Percentiles rank a stretch among this genome's conserved stretches.
These are phyloP conservation scores for Globisporangium alternatum DNA, from an alignment of 352 stramenopile genomes.

Conservation along the genomic window DNA sequence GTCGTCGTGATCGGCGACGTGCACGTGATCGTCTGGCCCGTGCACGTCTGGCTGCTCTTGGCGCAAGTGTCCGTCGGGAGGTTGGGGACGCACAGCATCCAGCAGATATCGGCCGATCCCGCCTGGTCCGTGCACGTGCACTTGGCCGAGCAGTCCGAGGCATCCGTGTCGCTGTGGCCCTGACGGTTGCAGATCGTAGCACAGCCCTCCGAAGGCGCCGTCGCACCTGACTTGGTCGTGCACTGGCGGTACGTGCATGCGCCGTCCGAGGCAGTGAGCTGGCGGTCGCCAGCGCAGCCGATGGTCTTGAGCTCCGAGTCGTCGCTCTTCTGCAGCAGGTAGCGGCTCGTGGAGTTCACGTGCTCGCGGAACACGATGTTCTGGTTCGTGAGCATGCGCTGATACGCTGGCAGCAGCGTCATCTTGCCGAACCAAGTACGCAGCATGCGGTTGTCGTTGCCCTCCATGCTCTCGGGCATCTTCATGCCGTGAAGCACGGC, in stretches of 20 bases:
- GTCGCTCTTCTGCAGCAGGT: constrained; percentile 22
- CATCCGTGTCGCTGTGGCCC: constrained; percentile 24
- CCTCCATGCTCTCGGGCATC: constrained; percentile 33
- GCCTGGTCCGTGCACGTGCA: constrained; percentile 36
- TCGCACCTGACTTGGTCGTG: constrained; percentile 29
- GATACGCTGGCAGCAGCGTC: constrained; percentile 46
- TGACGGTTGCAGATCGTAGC: constrained; percentile 29
- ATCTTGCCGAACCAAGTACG: constrained; percentile 66
- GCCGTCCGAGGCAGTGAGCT: constrained; percentile 35
- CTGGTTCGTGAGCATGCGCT: constrained; percentile 28
- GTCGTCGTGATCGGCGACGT: constrained; percentile 5
- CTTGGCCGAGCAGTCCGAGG: constrained; percentile 34
- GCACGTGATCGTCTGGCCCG: constrained; percentile 38
- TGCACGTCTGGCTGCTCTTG: constrained; percentile 7
- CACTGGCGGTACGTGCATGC: constrained; percentile 35
- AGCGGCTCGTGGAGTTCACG: constrained; percentile 35
- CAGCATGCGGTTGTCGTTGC: constrained; percentile 24
- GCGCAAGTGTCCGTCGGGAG: constrained; percentile 6
- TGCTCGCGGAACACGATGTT: constrained; percentile 32
- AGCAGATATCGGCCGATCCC: constrained; percentile 31
- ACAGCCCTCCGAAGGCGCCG: constrained; percentile 28
- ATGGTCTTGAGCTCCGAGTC: constrained; percentile 34
- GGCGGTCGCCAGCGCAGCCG: constrained; percentile 36
- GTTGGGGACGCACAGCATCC: constrained; percentile 43
- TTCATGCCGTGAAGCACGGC: constrained; percentile 60